Conservation (phyloP, 192 early-diverging fungal species). For the Coemansia sp. region DNA sequence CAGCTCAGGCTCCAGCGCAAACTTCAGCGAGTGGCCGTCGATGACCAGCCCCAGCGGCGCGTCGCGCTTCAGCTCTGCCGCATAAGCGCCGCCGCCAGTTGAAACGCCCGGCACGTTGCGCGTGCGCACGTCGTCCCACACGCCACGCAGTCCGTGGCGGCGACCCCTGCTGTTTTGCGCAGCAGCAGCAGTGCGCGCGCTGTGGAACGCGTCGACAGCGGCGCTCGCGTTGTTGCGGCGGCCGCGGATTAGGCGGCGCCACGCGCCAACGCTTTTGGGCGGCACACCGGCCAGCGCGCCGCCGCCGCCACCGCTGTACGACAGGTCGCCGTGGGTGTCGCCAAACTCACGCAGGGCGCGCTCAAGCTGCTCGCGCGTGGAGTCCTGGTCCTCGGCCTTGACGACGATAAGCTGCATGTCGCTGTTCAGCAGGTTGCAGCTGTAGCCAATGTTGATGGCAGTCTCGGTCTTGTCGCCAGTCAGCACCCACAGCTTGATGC, state of each 20-base stretch:
- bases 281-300: constrained; percentile 31
- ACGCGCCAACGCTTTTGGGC: constrained; percentile 26
- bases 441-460: constrained; percentile 95
- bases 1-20: constrained; percentile 62
- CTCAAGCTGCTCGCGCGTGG: constrained; percentile 62
- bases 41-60: constrained; percentile 72
- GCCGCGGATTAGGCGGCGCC: constrained; percentile 30
- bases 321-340: constrained; percentile 40
- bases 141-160: constrained; percentile 30
- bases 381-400: constrained; percentile 53
- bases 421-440: constrained; percentile 80
- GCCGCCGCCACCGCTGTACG: constrained; percentile 34
- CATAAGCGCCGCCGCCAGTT: no score
- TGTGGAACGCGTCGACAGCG: neutral
- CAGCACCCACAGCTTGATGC: constrained; percentile 94
- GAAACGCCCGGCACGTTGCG: constrained; percentile 40
- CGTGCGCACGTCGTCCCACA: constrained; percentile 50
- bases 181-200: constrained; percentile 14
- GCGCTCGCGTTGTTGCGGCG: neutral
- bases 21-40: constrained; percentile 84
- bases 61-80: constrained; percentile 17
- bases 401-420: constrained; percentile 85
- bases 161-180: constrained; percentile 31
- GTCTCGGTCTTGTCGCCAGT: constrained; percentile 98
- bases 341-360: constrained; percentile 64